Evolutionary conservation across 164 flowering plant genomes (phyloP).

Genomic region (Malania oleifera): DNA sequence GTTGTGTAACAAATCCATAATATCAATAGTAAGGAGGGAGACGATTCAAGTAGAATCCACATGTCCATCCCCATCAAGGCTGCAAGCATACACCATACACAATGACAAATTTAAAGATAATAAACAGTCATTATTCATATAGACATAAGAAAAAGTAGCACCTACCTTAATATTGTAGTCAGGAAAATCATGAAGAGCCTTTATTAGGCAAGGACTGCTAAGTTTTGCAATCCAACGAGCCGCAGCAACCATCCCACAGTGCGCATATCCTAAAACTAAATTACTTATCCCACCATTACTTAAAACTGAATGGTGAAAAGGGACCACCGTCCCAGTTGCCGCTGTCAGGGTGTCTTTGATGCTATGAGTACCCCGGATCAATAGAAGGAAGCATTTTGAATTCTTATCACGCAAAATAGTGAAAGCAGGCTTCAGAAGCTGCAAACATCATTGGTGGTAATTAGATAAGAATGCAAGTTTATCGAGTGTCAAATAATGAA

Average conservation of each 20-base stretch:
- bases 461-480: slow-evolving; percentile 1
- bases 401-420: slow-evolving; percentile 69
- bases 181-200: slow-evolving; percentile 63
- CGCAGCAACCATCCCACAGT: slow-evolving; percentile 99
- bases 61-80: no score
- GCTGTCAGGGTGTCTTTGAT: slow-evolving; percentile 95
- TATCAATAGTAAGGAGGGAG: no score
- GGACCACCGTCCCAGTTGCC: slow-evolving; percentile 94
- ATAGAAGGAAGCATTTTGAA: slow-evolving; percentile 66
- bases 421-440: slow-evolving; percentile 97
- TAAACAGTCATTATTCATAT: background rate
- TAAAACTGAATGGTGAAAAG: slow-evolving; percentile 92
- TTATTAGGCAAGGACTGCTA: slow-evolving; percentile 64
- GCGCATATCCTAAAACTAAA: slow-evolving; percentile 90
- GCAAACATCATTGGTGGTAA: slow-evolving; percentile 23
- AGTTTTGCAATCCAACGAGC: slow-evolving; percentile 98
- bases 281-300: slow-evolving; percentile 93
- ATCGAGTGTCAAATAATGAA: no score
- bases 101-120: background rate
- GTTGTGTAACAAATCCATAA: no score
- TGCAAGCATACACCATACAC: no score
- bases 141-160: background rate
- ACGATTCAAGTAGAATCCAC: no score
- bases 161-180: slow-evolving; percentile 73
- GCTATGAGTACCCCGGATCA: slow-evolving; percentile 97